A percentile compares a stretch with the other conserved stretches of the same genome.
These are phyloP conservation scores for Climacium dendroides DNA, from an alignment of 225 moss, liverwort and hornwort species.

Conservation along the genomic window DNA sequence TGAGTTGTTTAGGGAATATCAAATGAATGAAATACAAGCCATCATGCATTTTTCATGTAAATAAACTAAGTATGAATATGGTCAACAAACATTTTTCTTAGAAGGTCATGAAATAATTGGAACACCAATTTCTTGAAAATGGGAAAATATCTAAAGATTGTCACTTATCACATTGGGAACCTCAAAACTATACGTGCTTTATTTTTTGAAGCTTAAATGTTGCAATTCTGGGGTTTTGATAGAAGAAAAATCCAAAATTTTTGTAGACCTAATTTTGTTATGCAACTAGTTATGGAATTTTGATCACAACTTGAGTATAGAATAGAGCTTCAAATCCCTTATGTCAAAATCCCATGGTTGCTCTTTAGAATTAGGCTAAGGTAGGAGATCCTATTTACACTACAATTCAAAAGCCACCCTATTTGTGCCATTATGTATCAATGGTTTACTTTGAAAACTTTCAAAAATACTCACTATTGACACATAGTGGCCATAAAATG, in stretches of 20 bases:
- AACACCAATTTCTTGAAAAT: background rate
- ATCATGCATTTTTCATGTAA: background rate
- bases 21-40: too few relatives aligned
- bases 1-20: rapidly evolving
- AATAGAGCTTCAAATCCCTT: background rate
- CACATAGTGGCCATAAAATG: background rate
- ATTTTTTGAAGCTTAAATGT: background rate
- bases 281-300: background rate
- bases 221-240: rapidly evolving
- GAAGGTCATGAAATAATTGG: background rate
- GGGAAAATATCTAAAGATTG: background rate
- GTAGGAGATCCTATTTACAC: background rate
- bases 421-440: background rate
- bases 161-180: rapidly evolving
- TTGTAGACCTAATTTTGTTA: background rate
- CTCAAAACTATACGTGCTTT: rapidly evolving
- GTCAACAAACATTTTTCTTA: background rate
- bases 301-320: too few relatives aligned
- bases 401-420: background rate
- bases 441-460: background rate
- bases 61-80: background rate
- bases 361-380: background rate
- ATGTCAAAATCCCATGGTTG: background rate
- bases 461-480: background rate
- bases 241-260: background rate